Base-by-base conservation (phyloP, 768 basidiomycete species). In the Mycena olivaceomarginata region DNA sequence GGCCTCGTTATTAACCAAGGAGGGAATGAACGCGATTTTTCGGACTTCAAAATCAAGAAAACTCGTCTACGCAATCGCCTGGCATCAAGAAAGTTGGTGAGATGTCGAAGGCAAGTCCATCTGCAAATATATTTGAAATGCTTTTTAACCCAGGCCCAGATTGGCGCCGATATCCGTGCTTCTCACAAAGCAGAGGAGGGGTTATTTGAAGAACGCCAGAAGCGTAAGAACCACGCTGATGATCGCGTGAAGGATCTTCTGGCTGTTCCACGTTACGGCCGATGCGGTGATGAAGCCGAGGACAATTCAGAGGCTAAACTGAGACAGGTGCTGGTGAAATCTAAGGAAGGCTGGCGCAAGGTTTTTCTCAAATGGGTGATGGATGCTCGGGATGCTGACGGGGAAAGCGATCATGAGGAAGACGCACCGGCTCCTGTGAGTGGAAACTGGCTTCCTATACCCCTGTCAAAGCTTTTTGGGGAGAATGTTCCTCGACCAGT, bases 221-320 rank as follows among this genome's bases (percentile, higher is more conserved):
- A 59, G 57, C 57, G 57, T 37, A 59, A 59, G 57, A 59, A 59
- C 57, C 57, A 59, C 57, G 5, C 22, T 37, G 57, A 59, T 5
- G 57, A 59, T 2, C 57, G 57, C 13, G 57, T 59, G 25, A 59
- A 37, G 25, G 57, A 59, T 25, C 57, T 59, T 59, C 2, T 59
- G 13, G 57, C 57, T 37, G 57, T 59, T 9, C 57, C 25, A 11
- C 57, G 57, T 5, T 59, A 59, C 15, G n/a, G 57, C 57, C 10
- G 57, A 59, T 31, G 57, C 57, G 57, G 31, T 37, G 25, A 59
- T 59, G 57, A 59, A 11, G 25, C 2, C 10, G 25, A 11, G 25
- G 31, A 5, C 57, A 13, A 37, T 37, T 9, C 22, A 18, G 57
- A 5, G 16, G 16, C 10, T 2, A 59, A 25, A 59, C 57, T 25